Evolutionary conservation across 306 rosid species (phyloP), one percentile per base, ranked within the genome.

Genomic region (Fragaria vesca): DNA sequence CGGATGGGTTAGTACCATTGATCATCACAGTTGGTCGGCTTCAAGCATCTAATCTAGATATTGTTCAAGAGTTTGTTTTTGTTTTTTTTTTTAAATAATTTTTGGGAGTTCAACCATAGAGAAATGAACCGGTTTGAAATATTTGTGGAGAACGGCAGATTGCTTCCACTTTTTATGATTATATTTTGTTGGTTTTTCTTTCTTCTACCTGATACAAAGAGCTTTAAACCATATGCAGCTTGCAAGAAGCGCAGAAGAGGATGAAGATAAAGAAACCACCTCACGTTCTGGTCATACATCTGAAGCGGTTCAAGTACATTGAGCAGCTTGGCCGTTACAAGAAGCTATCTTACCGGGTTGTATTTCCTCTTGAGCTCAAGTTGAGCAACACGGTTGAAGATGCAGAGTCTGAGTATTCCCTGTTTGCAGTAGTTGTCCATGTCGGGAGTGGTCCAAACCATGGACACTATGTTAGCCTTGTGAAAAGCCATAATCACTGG

Each of bases 401-500:
- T 79, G 96, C 89, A 16, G 99, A 96, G 79, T 75, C 84, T 0
- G 99, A 96, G 84, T 96, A 96, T 81, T 96, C 99, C 66, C 88
- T 96, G 48, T 93, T 96, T 84, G 99, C 98, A 0, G 98, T 96
- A 36, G 99, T 96, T 68, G 99, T 96, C 67, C 99, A 96, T 80
- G 96, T 96, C 46, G 99, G 99, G 42, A 93, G 91, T 76, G 99
- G 99, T 13, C 98, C 99, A 81, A 96, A 96, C 90, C 99, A 96
- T 52, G 99, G 99, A 57, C 99, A 96, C 86, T 96, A 96, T 57
- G 94, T 93, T 60, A 88, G 99, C 90, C 99, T 96, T 72, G 99
- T 96, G 91, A 96, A 96, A 87, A 96, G 99, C 90, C 99, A 96
- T 82, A 90, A 90, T 83, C 99, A 96, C 87, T 96, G 99, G 99